A percentile compares a stretch with the other conserved stretches of the same genome.
Conservation (phyloP, 139 green algal genomes). For the Pleodorina starrii region DNA sequence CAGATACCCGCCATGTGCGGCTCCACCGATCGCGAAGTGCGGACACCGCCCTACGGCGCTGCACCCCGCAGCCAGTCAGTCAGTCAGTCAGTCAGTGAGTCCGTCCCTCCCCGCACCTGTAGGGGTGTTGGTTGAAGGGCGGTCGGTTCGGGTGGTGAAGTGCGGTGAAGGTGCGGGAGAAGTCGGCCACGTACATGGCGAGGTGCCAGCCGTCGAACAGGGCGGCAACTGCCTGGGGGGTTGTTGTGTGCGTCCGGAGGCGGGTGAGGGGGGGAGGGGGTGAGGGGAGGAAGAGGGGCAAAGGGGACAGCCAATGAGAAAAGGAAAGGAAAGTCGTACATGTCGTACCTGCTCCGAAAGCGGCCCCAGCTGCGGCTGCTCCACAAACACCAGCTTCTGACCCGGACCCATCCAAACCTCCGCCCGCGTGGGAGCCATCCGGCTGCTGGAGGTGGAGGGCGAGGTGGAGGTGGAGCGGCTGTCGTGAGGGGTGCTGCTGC, state of each 20-base stretch:
- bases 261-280: background rate
- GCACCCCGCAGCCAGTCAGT: too few species aligned
- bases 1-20: too few species aligned
- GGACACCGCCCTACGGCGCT: too few species aligned
- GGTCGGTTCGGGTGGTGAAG: constrained; percentile 1
- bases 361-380: constrained; percentile 13
- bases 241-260: background rate
- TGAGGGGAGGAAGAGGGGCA: background rate
- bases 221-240: background rate
- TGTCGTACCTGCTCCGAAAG: constrained; percentile 15
- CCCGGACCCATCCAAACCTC: constrained; percentile 43
- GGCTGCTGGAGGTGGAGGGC: too few species aligned
- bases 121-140: constrained; percentile 48
- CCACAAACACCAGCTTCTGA: constrained; percentile 33
- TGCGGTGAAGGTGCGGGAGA: background rate
- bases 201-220: constrained; percentile 50
- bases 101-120: too few species aligned
- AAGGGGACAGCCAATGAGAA: background rate
- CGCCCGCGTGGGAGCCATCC: background rate
- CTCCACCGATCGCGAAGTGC: too few species aligned
- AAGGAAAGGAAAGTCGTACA: background rate
- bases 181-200: constrained; percentile 47
- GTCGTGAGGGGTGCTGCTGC: background rate
- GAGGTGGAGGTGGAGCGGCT: too few species aligned
- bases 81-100: too few species aligned